These are phyloP conservation scores for Amaranthus cruentus DNA, from an alignment of 148 eudicot genomes.

Conservation along the genomic window DNA sequence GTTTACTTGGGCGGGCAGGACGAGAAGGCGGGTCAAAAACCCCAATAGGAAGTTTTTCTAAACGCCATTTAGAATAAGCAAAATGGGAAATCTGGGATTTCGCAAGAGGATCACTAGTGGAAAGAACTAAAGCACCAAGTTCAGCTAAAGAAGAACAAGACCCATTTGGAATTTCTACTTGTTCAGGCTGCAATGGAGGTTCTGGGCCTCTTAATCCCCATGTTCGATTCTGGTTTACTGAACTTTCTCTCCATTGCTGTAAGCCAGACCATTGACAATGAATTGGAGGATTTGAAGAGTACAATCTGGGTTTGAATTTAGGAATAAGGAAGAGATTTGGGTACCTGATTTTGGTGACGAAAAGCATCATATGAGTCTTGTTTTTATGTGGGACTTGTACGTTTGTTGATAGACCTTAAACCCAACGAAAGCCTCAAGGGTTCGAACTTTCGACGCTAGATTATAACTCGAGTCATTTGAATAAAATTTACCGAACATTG, in stretches of 20 bases:
- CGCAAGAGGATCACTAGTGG: constrained; percentile 57
- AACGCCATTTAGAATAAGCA: constrained; percentile 53
- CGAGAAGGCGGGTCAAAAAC: constrained; percentile 40
- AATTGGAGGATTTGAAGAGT: constrained; percentile 1
- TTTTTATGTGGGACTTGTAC: too few species aligned
- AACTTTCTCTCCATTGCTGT: constrained; percentile 55
- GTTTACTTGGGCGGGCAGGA: constrained; percentile 77
- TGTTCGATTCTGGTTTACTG: constrained; percentile 47
- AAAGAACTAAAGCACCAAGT: constrained; percentile 67
- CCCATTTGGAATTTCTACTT: constrained; percentile 19
- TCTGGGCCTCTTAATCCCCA: constrained; percentile 82
- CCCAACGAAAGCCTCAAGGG: too few species aligned
- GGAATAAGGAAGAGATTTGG: constrained; percentile 3
- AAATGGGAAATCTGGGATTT: constrained; percentile 76
- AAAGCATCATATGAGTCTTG: constrained; percentile 7
- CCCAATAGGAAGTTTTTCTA: constrained; percentile 51
- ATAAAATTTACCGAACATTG: too few species aligned
- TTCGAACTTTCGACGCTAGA: too few species aligned
- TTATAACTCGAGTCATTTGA: too few species aligned
- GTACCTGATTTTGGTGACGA: constrained; percentile 21
- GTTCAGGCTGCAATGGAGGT: constrained; percentile 20
- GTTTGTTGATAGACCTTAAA: too few species aligned
- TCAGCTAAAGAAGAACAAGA: constrained; percentile 54
- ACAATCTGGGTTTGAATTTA: constrained; percentile 18
- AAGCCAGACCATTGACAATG: constrained; percentile 64